Evolutionary conservation across 805 yeast genomes (phyloP).

Genomic region (Sugiyamaella smithiae): DNA sequence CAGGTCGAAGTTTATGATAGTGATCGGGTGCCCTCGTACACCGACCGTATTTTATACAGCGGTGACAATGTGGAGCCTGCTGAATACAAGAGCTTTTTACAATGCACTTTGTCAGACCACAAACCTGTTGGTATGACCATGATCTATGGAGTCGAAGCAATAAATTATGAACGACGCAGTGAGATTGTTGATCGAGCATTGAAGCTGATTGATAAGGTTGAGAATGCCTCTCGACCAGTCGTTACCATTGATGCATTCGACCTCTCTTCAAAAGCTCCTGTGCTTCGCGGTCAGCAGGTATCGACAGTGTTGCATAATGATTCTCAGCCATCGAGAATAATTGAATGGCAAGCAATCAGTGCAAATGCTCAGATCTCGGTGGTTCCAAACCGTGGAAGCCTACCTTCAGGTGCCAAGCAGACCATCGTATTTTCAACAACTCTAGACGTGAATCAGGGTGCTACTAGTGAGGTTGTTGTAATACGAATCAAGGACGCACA

Average conservation of each 20-base stretch:
- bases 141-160: constrained; percentile 32
- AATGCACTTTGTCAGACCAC: constrained; percentile 51
- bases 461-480: constrained; percentile 27
- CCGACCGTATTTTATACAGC: constrained; percentile 51
- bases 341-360: constrained; percentile 39
- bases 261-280: constrained; percentile 28
- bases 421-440: constrained; percentile 20
- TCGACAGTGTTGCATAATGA: constrained; percentile 33
- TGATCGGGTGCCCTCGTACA: constrained; percentile 52
- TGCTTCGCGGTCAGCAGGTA: constrained; percentile 25
- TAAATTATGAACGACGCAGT: constrained; percentile 40
- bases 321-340: constrained; percentile 18
- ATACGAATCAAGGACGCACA: constrained; percentile 32
- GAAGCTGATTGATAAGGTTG: constrained; percentile 42
- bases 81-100: constrained; percentile 28
- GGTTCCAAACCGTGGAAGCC: constrained; percentile 32
- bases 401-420: constrained; percentile 31
- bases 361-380: constrained; percentile 21
- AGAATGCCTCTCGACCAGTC: constrained; percentile 43
- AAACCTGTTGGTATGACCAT: constrained; percentile 49
- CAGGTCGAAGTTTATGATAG: constrained; percentile 23
- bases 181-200: constrained; percentile 39
- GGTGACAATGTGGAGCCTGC: constrained; percentile 18
- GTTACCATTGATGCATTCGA: constrained; percentile 41
- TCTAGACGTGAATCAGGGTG: constrained; percentile 17